Percentiles rank a stretch among this genome's conserved stretches.
Conservation (phyloP, 257 asterid species). For the Lithospermum erythrorhizon region DNA sequence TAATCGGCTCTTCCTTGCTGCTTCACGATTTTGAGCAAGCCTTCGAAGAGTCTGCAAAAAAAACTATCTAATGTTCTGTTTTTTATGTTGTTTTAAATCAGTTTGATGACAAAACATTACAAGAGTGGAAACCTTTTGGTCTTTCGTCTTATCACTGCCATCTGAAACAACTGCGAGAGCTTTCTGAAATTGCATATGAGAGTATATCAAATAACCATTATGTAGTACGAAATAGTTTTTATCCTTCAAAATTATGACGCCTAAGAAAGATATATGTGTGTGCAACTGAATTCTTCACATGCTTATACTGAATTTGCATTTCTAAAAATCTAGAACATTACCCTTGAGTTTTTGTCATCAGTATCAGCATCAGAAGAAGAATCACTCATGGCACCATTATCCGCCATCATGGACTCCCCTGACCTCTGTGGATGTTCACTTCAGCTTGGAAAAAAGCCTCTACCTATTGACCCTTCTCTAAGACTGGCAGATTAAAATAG, state of each 20-base stretch:
- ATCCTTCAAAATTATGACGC: not conserved
- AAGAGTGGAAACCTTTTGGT: slow-evolving; percentile 60
- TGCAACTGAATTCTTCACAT: not conserved
- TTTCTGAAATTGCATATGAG: slow-evolving; percentile 43
- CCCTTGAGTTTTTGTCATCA: slow-evolving; percentile 72
- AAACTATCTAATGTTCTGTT: slow-evolving; percentile 14
- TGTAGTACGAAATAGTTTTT: not conserved
- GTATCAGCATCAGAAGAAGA: slow-evolving; percentile 93
- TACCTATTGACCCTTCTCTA: slow-evolving; percentile 14
- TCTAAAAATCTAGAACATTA: slow-evolving; percentile 9
- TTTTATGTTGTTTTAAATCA: slow-evolving; percentile 3
- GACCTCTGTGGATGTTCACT: slow-evolving; percentile 16
- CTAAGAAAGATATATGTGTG: not conserved
- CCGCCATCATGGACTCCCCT: slow-evolving; percentile 50
- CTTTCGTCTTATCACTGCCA: slow-evolving; percentile 94
- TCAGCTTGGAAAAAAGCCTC: slow-evolving; percentile 15
- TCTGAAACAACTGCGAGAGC: slow-evolving; percentile 50
- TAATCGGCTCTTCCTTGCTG: slow-evolving; percentile 93
- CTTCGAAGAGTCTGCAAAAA: slow-evolving; percentile 65
- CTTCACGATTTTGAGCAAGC: slow-evolving; percentile 99
- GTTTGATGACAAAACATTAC: not conserved
- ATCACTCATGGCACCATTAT: slow-evolving; percentile 77
- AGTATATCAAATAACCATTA: not conserved
- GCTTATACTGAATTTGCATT: not conserved
- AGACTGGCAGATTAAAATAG: slow-evolving; percentile 4